These are phyloP conservation scores for Colletotrichum nymphaeae DNA, from an alignment of 2,329 filamentous ascomycete species.

Conservation along the genomic window DNA sequence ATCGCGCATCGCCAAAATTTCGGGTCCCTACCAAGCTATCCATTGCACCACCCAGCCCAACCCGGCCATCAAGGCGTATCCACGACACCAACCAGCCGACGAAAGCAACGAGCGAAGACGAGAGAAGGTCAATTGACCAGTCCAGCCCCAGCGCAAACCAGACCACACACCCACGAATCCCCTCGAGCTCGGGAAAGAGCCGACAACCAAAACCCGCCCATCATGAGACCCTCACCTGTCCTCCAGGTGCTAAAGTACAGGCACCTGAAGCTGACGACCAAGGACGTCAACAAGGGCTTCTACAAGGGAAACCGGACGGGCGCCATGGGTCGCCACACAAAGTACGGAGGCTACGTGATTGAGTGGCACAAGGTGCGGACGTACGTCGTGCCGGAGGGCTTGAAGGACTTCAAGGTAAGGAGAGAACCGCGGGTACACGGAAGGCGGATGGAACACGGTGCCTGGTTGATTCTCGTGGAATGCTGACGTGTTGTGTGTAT, in stretches of 20 bases:
- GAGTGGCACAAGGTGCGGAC: constrained; percentile 91
- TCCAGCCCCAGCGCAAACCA: neutral
- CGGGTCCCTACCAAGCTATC: neutral
- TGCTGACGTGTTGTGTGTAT: too few relatives aligned
- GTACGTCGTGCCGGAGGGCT: constrained; percentile 80
- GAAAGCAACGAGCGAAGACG: neutral
- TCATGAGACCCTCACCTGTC: constrained; percentile 75
- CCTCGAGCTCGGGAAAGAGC: neutral
- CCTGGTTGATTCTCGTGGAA: too few relatives aligned
- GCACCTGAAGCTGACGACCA: constrained; percentile 87
- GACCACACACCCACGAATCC: neutral
- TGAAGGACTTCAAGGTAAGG: constrained; percentile 78
- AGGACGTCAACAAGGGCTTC: constrained; percentile 91
- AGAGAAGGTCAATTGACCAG: neutral
- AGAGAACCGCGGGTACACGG: too few relatives aligned
- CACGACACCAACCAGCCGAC: neutral
- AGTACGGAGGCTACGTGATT: constrained; percentile 84
- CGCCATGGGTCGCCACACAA: constrained; percentile 86
- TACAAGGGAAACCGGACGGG: constrained; percentile 97
- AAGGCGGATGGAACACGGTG: too few relatives aligned
- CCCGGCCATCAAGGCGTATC: neutral
- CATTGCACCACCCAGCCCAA: neutral
- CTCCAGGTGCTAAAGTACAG: constrained; percentile 76
- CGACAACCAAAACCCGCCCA: constrained; percentile 35
- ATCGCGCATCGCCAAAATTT: constrained; percentile 36